A percentile compares a stretch with the other conserved stretches of the same genome.
Evolutionary conservation across 352 stramenopile genomes (phyloP).

Genomic region (Pythium volutum): DNA sequence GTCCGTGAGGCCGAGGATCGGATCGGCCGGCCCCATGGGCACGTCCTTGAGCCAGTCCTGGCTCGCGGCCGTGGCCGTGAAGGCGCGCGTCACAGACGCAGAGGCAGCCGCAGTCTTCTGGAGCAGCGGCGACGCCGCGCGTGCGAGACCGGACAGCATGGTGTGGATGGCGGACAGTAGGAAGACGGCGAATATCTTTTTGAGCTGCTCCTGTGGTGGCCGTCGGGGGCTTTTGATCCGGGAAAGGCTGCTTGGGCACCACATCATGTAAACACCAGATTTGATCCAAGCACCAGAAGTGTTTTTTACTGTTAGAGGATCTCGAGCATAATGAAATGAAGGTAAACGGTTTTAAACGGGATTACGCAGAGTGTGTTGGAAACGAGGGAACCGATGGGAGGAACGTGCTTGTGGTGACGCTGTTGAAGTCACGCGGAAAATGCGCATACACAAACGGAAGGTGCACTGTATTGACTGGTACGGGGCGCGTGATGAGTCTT

Average conservation of each 20-base stretch:
- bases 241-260: background rate
- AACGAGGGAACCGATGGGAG: background rate
- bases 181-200: constrained; percentile 5
- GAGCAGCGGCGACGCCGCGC: constrained; percentile 18
- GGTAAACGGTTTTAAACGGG: background rate
- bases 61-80: constrained; percentile 42
- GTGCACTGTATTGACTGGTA: background rate
- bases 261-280: constrained; percentile 5
- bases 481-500: too few relatives aligned
- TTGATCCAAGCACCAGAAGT: background rate
- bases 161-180: background rate
- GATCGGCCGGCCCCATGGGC: constrained; percentile 94
- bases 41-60: constrained; percentile 72
- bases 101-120: constrained; percentile 17
- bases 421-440: constrained; percentile 7
- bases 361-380: background rate
- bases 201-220: too few relatives aligned
- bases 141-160: constrained; percentile 20
- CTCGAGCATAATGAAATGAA: background rate
- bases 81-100: constrained; percentile 23
- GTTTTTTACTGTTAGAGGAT: background rate
- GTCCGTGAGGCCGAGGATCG: constrained; percentile 95
- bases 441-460: constrained; percentile 8
- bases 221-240: too few relatives aligned
- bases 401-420: constrained; percentile 16